Evolutionary conservation across 768 basidiomycete genomes (phyloP).

Genomic region (Russula sp.): DNA sequence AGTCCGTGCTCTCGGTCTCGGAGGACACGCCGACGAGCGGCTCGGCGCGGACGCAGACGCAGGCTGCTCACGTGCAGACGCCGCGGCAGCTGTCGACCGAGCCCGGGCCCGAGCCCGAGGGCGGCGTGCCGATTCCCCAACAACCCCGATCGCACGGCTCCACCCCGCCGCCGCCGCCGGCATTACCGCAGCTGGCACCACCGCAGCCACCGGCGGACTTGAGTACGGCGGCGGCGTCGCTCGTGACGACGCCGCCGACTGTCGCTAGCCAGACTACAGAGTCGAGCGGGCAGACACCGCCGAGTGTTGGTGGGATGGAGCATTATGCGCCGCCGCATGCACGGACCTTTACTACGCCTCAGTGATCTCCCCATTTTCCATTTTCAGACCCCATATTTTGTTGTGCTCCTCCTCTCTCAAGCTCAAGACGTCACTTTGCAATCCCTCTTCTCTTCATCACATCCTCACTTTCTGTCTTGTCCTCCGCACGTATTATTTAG

Average conservation of each 20-base stretch:
- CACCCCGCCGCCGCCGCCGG: background rate
- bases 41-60: slow-evolving; percentile 25
- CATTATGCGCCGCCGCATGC: slow-evolving; percentile 27
- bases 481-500: slow-evolving; percentile 14
- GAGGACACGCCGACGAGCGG: slow-evolving; percentile 9
- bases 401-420: background rate
- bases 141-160: background rate
- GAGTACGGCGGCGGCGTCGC: slow-evolving; percentile 64
- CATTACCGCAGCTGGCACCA: background rate
- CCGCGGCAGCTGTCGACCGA: slow-evolving; percentile 16
- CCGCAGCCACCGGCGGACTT: slow-evolving; percentile 35
- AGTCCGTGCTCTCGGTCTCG: slow-evolving; percentile 21
- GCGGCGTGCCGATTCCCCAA: background rate
- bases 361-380: background rate
- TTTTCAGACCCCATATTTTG: background rate
- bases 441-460: background rate
- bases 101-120: background rate
- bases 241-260: slow-evolving; percentile 60
- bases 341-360: background rate
- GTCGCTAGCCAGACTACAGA: slow-evolving; percentile 48
- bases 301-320: slow-evolving; percentile 44
- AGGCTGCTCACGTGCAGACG: slow-evolving; percentile 18
- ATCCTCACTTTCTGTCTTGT: background rate
- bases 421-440: background rate
- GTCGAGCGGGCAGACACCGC: slow-evolving; percentile 40